Percentiles rank a stretch among this genome's conserved stretches.
Conservation (phyloP, 2,329 filamentous ascomycete genomes). For the Ceratocystis eucalypticola region DNA sequence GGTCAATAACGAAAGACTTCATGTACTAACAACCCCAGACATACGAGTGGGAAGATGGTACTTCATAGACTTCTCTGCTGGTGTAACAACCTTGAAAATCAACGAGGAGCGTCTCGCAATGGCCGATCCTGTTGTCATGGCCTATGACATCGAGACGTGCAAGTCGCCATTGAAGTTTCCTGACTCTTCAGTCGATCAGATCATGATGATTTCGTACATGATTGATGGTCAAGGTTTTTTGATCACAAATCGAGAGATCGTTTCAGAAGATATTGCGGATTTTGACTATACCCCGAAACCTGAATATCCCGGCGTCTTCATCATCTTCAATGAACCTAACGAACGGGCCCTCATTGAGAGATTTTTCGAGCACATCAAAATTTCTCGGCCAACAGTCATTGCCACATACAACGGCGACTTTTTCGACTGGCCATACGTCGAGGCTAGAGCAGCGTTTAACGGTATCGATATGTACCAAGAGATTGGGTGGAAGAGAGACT, state of each 20-base stretch:
- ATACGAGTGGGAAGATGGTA: slow-evolving; percentile 97
- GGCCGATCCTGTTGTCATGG: slow-evolving; percentile 93
- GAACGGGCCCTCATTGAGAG: slow-evolving; percentile 78
- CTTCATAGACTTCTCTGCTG: slow-evolving; percentile 85
- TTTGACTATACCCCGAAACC: slow-evolving; percentile 98
- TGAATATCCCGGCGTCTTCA: slow-evolving; percentile 87
- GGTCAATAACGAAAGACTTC: background rate
- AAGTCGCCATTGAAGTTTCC: slow-evolving; percentile 95
- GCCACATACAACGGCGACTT: slow-evolving; percentile 99
- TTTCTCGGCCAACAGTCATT: slow-evolving; percentile 87
- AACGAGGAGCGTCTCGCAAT: slow-evolving; percentile 79
- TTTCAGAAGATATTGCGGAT: slow-evolving; percentile 91
- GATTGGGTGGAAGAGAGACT: slow-evolving; percentile 92
- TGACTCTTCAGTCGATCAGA: slow-evolving; percentile 82
- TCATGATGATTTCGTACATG: slow-evolving; percentile 99
- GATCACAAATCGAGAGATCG: slow-evolving; percentile 94
- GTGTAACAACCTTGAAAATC: slow-evolving; percentile 66
- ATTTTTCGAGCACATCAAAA: slow-evolving; percentile 92
- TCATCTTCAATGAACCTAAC: slow-evolving; percentile 96
- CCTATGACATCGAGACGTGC: slow-evolving; percentile 97
- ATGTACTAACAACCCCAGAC: slow-evolving; percentile 41
- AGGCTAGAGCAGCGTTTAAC: slow-evolving; percentile 79
- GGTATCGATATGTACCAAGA: slow-evolving; percentile 99
- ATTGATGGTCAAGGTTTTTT: slow-evolving; percentile 96
- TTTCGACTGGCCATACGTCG: slow-evolving; percentile 99